Evolutionary conservation across 129 eudicot species (phyloP).

Genomic region (Logfia minima): DNA sequence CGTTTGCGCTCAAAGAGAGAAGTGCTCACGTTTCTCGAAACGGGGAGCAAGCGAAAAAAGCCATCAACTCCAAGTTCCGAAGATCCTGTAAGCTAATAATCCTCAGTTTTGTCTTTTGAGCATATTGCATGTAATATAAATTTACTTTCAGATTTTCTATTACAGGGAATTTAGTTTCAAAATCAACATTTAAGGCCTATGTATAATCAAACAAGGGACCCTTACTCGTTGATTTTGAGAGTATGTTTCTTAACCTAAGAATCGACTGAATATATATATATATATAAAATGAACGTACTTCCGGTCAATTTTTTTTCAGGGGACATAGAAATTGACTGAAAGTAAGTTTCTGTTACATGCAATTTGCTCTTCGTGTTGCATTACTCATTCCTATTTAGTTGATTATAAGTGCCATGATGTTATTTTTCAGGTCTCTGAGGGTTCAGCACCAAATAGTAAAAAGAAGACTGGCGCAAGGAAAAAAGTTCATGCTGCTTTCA

Average conservation of each 20-base stretch:
- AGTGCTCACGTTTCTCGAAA: conserved; percentile 48
- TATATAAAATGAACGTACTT: background rate
- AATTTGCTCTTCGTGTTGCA: background rate
- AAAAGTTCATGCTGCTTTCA: conserved; percentile 34
- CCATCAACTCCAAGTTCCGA: conserved; percentile 37
- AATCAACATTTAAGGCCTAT: background rate
- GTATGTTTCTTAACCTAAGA: no score
- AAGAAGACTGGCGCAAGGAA: conserved; percentile 43
- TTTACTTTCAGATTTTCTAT: background rate
- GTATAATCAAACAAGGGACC: background rate
- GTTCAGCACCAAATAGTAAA: conserved; percentile 33
- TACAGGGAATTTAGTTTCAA: background rate
- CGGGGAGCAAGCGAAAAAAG: conserved; percentile 49
- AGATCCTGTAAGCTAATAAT: conserved; percentile 38
- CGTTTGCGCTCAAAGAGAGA: conserved; percentile 57
- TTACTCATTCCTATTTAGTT: background rate
- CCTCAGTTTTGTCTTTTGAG: background rate
- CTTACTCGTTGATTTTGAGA: background rate
- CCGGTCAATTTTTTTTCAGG: background rate
- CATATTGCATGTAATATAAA: background rate
- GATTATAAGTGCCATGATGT: background rate
- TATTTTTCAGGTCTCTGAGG: conserved; percentile 33
- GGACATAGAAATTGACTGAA: background rate
- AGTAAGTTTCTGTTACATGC: background rate
- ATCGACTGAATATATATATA: no score